Base-by-base conservation (phyloP, 305 asterid species). In the Fraxinus sp. region DNA sequence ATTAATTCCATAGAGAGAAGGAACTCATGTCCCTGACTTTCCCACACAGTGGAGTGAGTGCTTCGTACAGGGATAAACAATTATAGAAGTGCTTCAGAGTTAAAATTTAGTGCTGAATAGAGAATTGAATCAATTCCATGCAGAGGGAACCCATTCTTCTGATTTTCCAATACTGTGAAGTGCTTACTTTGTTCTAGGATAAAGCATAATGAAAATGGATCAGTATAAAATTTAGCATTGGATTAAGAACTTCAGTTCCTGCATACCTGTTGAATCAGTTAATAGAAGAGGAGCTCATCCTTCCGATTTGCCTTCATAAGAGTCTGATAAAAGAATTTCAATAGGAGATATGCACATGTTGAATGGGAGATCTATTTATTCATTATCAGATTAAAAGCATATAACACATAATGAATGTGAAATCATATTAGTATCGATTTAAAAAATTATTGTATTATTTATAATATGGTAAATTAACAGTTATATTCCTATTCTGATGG, bases 401-500 rank as follows among this genome's bases (percentile, higher is more conserved):
- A 16, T 55, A 5, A 55, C 64, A 16, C 3, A 22, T 55, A 55
- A 55, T 5, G 8, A 55, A 55, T 55, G 64, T 55, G 64, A n/a
- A 55, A 55, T 55, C 64, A 55, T 55, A 52, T 5, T 52, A 52
- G 62, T 52, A n/a, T 52, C 18, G 20, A 46, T 81, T 77, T 32
- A 28, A 41, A 26, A 52, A 39, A 39, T 85, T 75, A 26, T 13
- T 71, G 28, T 46, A 20, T 9, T 78, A 77, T 37, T 68, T 77
- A 71, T 36, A 37, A 72, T 75, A 59, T 26, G 79, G 43, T 75
- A 70, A 66, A 76, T 49, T 16, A 78, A 77, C 33, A 72, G 64
- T n/a, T 71, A 71, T 75, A 77, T 22, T 78, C 79, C 78, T 26
- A 64, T 64, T 24, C 72, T 7, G 11, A 77, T 57, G 80, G 76